Evolutionary conservation across 1,284 basidiomycete species (phyloP), one percentile per base, ranked within the genome.

Genomic region (Athelia sp.): DNA sequence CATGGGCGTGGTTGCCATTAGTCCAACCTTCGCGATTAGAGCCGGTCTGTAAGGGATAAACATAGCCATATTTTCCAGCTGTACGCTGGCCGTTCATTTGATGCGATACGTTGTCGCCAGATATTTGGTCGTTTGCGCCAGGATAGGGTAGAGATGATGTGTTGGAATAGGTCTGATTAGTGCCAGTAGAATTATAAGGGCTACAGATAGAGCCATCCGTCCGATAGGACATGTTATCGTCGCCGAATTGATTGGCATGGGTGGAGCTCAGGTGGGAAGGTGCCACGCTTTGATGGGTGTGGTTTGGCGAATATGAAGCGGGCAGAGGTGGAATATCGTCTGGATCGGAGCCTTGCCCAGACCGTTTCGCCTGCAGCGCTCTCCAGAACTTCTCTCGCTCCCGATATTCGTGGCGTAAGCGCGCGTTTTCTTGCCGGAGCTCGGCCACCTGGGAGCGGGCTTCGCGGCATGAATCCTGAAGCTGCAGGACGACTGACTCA

Each of bases 391-490:
- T 82, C 66, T 90, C 87, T 44, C 84, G 81, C 59, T 89, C 84
- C 49, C 79, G 74, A 50, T 73, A 68, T 61, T 86, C 81, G 51
- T 79, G 76, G 48, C 76, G 75, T 23, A 90, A 70, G 49, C 79
- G 81, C 49, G 64, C 62, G 57, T 83, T 85, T 57, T 90, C 82
- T 57, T 82, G 78, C 47, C 75, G 77, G 53, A 86, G 70, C 35
- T 83, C 80, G 11, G 67, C 62, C 43, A 73, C 69, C 58, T 87
- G 80, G 50, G 72, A 67, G 50, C 79, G 79, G 45, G 81, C 73
- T 53, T 86, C 82, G 50, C 83, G 76, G 63, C 82, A 86, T 10
- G 87, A 87, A 54, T 89, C 87, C 62, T 91, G 88, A 43, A 91
- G 76, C 56, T 88, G 84, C 24, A 89, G 67, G 52, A 91, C 87